Percentiles rank a stretch among this genome's conserved stretches.
These are phyloP conservation scores for Acacia pycnantha DNA, from an alignment of 331 rosid species.

Conservation along the genomic window DNA sequence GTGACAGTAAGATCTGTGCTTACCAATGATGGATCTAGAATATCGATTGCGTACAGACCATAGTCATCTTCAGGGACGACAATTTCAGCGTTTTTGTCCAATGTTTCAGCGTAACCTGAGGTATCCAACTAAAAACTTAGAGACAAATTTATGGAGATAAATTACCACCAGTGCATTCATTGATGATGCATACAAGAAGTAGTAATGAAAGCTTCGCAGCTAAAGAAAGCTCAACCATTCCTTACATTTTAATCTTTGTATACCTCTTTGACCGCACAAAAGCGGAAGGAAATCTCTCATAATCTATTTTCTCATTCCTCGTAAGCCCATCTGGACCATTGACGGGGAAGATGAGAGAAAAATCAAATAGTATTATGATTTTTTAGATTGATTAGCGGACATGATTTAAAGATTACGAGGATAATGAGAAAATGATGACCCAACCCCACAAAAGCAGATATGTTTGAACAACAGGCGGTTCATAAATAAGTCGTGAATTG, in stretches of 20 bases:
- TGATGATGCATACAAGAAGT: neutral
- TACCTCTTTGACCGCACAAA: neutral
- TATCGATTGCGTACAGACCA: slow-evolving; percentile 91
- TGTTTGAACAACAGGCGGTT: neutral
- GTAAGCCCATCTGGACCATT: no score
- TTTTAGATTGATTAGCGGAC: no score
- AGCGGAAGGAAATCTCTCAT: neutral
- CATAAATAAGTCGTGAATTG: neutral
- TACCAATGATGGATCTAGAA: slow-evolving; percentile 86
- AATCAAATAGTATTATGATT: no score
- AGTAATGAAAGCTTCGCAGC: neutral
- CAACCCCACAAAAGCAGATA: neutral
- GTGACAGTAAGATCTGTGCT: neutral
- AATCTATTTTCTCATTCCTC: no score
- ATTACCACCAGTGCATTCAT: neutral
- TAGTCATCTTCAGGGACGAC: slow-evolving; percentile 76
- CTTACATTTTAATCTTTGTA: neutral
- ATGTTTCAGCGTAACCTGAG: slow-evolving; percentile 75
- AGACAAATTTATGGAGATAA: neutral
- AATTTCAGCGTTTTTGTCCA: slow-evolving; percentile 57
- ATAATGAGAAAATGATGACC: no score
- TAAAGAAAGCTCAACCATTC: neutral
- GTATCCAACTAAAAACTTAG: neutral
- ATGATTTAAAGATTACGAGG: no score
- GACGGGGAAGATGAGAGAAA: no score